Percentiles rank a stretch among this genome's conserved stretches.
These are phyloP conservation scores for Aspergillus chevalieri DNA, from an alignment of 2,329 filamentous ascomycete genomes.

Conservation along the genomic window DNA sequence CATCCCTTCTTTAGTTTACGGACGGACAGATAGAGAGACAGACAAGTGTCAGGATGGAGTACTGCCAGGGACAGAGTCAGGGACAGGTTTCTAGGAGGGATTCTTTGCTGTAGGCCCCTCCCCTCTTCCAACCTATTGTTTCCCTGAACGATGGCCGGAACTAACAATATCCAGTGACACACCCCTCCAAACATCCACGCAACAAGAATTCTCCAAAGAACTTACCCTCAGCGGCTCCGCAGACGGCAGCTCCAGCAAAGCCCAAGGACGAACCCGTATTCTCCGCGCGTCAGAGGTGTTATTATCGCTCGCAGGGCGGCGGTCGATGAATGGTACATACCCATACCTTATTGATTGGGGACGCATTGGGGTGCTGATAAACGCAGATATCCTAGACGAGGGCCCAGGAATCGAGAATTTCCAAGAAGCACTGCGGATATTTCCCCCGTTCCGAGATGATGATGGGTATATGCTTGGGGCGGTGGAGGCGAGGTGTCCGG, in stretches of 20 bases:
- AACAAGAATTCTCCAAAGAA: constrained; percentile 14
- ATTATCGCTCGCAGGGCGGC: constrained; percentile 12
- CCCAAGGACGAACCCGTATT: constrained; percentile 13
- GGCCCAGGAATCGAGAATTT: constrained; percentile 17
- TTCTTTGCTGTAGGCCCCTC: neutral
- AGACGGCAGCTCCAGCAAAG: constrained; percentile 6
- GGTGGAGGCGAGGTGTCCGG: constrained; percentile 19
- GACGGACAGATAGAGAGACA: neutral
- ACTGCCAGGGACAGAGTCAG: neutral
- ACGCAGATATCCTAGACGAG: constrained; percentile 7
- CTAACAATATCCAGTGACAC: neutral
- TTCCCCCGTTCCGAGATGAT: constrained; percentile 21
- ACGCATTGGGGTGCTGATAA: too few relatives aligned
- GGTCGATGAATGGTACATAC: neutral
- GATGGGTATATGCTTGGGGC: constrained; percentile 15
- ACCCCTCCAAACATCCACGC: constrained; percentile 5
- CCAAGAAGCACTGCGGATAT: constrained; percentile 21
- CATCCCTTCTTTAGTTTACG: too few relatives aligned
- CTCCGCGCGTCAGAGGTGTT: constrained; percentile 19
- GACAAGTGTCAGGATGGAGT: constrained; percentile 4
- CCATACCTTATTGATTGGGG: neutral
- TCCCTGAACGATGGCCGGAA: constrained; percentile 6
- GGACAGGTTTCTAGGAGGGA: neutral
- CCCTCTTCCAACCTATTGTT: constrained; percentile 1
- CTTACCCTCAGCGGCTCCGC: constrained; percentile 9